Conservation (phyloP, 1,139 yeast species). For the Pichia sorboxylosa region DNA sequence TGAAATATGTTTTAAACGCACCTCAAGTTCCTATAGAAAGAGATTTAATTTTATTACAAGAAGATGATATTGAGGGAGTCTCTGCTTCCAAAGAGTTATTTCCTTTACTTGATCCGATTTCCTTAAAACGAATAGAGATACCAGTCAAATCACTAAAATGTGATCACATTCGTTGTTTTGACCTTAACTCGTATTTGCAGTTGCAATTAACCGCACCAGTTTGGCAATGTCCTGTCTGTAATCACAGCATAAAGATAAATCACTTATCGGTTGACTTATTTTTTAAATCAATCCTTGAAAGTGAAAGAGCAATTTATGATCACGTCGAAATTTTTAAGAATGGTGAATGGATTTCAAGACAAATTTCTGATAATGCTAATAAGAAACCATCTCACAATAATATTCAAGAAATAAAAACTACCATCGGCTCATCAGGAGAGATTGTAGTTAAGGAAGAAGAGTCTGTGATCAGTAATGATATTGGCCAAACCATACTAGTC, state of each 20-base stretch:
- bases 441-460: conserved; percentile 10
- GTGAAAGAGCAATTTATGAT: conserved; percentile 35
- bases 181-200: conserved; percentile 45
- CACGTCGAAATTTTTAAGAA: conserved; percentile 42
- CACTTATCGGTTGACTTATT: conserved; percentile 54
- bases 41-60: conserved; percentile 33
- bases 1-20: conserved; percentile 18
- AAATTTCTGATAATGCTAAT: conserved; percentile 3
- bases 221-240: conserved; percentile 65
- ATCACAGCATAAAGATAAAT: conserved; percentile 29
- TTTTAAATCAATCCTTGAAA: conserved; percentile 37
- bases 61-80: conserved; percentile 34
- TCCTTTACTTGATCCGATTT: conserved; percentile 53
- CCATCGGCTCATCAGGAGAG: background rate
- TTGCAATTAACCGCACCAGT: conserved; percentile 52
- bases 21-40: conserved; percentile 39
- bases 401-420: conserved; percentile 1
- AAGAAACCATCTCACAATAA: conserved; percentile 4
- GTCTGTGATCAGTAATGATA: conserved; percentile 6
- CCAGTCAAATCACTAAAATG: conserved; percentile 54
- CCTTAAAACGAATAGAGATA: conserved; percentile 45
- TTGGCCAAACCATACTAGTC: conserved; percentile 5
- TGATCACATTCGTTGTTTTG: conserved; percentile 64
- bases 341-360: conserved; percentile 42
- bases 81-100: conserved; percentile 44